A percentile compares a stretch with the other conserved stretches of the same genome.
Conservation (phyloP, 331 rosid genomes). For the Rhamnella rubrinervis region DNA sequence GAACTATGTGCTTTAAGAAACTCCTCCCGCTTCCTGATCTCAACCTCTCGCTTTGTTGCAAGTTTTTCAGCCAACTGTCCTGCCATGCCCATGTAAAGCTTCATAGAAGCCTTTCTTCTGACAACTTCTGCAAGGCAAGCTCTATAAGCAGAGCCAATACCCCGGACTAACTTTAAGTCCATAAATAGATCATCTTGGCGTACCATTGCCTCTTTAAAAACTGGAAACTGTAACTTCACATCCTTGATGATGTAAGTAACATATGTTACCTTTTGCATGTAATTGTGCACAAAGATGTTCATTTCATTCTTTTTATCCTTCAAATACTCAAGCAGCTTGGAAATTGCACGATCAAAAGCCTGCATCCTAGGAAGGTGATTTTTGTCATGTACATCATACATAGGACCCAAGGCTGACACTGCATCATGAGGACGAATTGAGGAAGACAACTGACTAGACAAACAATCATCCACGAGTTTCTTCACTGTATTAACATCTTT, state of each 20-base stretch:
- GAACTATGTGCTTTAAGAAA: slow-evolving; percentile 58
- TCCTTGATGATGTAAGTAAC: slow-evolving; percentile 78
- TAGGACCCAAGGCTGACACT: slow-evolving; percentile 95
- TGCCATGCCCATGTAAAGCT: slow-evolving; percentile 98
- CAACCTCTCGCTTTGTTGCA: slow-evolving; percentile 78
- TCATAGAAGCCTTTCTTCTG: slow-evolving; percentile 88
- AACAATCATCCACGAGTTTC: slow-evolving; percentile 85
- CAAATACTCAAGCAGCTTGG: slow-evolving; percentile 69
- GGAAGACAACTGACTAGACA: slow-evolving; percentile 70
- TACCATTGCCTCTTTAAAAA: slow-evolving; percentile 82
- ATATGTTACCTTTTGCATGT: slow-evolving; percentile 72
- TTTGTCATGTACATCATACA: slow-evolving; percentile 91
- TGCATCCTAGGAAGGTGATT: slow-evolving; percentile 81
- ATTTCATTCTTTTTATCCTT: slow-evolving; percentile 82
- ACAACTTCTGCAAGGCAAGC: slow-evolving; percentile 93
- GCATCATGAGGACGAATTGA: slow-evolving; percentile 98
- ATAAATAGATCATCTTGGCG: slow-evolving; percentile 74
- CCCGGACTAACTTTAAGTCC: slow-evolving; percentile 73
- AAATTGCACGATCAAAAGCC: slow-evolving; percentile 70
- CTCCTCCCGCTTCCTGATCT: slow-evolving; percentile 65
- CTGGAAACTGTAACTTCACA: slow-evolving; percentile 86
- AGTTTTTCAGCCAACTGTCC: slow-evolving; percentile 95
- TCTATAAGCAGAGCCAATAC: slow-evolving; percentile 86
- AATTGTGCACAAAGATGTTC: slow-evolving; percentile 71
- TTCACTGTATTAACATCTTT: slow-evolving; percentile 90